These are phyloP conservation scores for Candida tetrigidarum DNA, from an alignment of 1,139 yeast genomes.

Conservation along the genomic window DNA sequence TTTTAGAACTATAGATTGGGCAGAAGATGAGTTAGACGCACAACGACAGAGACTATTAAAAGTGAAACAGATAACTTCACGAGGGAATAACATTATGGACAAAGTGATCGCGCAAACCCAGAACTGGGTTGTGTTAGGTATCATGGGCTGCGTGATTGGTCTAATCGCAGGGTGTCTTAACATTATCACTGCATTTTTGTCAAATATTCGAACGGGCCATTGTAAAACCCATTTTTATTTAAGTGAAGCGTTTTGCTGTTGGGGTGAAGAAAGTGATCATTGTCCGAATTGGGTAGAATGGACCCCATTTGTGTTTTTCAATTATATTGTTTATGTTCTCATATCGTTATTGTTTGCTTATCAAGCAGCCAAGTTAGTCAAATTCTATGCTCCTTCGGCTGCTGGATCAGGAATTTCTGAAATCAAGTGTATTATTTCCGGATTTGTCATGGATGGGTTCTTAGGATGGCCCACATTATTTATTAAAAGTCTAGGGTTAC, in stretches of 20 bases:
- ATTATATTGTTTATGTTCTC: constrained; percentile 61
- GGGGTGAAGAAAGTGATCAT: constrained; percentile 54
- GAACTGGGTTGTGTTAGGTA: constrained; percentile 76
- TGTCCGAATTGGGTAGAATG: constrained; percentile 64
- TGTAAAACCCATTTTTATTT: constrained; percentile 74
- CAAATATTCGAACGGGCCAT: constrained; percentile 77
- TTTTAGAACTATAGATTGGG: constrained; percentile 83
- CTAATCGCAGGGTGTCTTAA: constrained; percentile 80
- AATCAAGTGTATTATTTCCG: constrained; percentile 93
- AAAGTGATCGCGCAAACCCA: constrained; percentile 53
- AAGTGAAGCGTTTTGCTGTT: constrained; percentile 81
- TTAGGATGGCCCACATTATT: constrained; percentile 72
- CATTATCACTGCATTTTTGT: constrained; percentile 84
- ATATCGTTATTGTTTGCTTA: constrained; percentile 67
- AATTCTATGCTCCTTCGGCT: constrained; percentile 80
- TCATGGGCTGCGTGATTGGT: constrained; percentile 80
- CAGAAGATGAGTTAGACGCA: constrained; percentile 70
- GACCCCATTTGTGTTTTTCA: constrained; percentile 45
- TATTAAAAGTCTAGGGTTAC: constrained; percentile 80
- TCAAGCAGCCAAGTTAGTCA: constrained; percentile 70
- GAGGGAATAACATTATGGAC: constrained; percentile 23
- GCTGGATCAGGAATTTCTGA: constrained; percentile 98
- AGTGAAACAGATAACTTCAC: constrained; percentile 19
- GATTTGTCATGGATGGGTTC: constrained; percentile 82
- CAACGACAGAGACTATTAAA: constrained; percentile 44